phyloP scores from a whole-genome alignment of 805 yeast species.

The Pichia cephalocereana region DNA sequence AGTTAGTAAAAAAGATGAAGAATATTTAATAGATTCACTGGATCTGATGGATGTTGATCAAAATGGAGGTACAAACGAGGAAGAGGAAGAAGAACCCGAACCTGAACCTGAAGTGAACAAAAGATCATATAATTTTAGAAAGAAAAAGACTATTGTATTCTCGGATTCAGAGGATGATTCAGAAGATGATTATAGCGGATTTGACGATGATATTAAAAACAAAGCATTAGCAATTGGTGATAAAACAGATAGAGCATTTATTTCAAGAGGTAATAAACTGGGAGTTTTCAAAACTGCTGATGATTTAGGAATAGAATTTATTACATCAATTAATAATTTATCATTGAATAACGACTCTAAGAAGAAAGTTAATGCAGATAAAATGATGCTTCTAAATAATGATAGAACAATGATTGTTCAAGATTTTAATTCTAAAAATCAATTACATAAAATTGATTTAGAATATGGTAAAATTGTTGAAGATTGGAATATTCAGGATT shows the following conservation, averaged over 20 bases:
- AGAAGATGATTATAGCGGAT: conserved; percentile 25
- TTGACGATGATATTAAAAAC: conserved; percentile 31
- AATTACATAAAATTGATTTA: conserved; percentile 66
- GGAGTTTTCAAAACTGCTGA: conserved; percentile 68
- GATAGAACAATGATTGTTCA: conserved; percentile 65
- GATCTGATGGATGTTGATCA: conserved; percentile 25
- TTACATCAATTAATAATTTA: conserved; percentile 59
- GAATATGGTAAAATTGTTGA: conserved; percentile 77
- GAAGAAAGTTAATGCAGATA: conserved; percentile 39
- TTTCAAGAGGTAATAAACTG: conserved; percentile 66
- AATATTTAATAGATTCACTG: conserved; percentile 48
- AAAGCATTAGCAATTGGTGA: conserved; percentile 63
- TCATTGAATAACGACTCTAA: conserved; percentile 39
- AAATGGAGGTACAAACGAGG: conserved; percentile 12
- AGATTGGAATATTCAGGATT: conserved; percentile 57
- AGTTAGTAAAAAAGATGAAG: conserved; percentile 36
- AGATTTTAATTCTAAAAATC: conserved; percentile 34
- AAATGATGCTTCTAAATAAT: conserved; percentile 68
- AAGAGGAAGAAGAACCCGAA: conserved; percentile 24
- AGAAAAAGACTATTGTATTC: background rate
- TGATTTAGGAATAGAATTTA: conserved; percentile 42
- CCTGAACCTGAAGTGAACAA: conserved; percentile 18
- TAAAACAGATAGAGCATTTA: conserved; percentile 64
- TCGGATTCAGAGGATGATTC: conserved; percentile 26
- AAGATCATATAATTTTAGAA: background rate